Conservation (phyloP, 805 yeast species). For the Wickerhamiella brachini region DNA sequence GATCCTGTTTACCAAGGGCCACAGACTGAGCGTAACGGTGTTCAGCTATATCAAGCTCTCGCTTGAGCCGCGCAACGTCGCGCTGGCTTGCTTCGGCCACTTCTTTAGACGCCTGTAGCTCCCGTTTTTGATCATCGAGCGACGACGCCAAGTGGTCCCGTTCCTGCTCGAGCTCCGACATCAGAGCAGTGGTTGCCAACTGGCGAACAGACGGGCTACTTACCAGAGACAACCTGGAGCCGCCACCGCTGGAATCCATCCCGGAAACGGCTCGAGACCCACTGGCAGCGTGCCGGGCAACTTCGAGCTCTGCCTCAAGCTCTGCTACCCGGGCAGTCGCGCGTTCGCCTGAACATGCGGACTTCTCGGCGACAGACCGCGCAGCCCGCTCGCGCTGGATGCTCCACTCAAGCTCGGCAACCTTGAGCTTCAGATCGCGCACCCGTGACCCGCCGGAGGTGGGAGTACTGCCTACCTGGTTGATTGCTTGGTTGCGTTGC, state of each 20-base stretch:
- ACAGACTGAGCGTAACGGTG: conserved; percentile 1
- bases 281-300: background rate
- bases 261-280: too few species aligned
- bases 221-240: background rate
- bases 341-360: background rate
- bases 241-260: too few species aligned
- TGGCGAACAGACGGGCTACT: background rate
- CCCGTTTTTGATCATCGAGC: background rate
- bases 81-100: background rate
- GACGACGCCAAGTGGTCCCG: background rate
- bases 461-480: conserved; percentile 4
- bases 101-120: background rate
- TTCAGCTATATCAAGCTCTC: conserved; percentile 7
- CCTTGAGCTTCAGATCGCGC: conserved; percentile 19
- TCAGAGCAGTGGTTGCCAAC: background rate
- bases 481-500: background rate
- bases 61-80: conserved; percentile 5
- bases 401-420: conserved; percentile 19
- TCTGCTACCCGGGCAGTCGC: conserved; percentile 7
- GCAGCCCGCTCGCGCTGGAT: conserved; percentile 15
- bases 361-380: conserved; percentile 4
- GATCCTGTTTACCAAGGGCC: conserved; percentile 6
- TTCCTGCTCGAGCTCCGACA: background rate
- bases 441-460: conserved; percentile 6
- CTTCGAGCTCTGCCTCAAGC: conserved; percentile 8